Conservation (phyloP, 768 basidiomycete genomes). For the Suillus alpinus region DNA sequence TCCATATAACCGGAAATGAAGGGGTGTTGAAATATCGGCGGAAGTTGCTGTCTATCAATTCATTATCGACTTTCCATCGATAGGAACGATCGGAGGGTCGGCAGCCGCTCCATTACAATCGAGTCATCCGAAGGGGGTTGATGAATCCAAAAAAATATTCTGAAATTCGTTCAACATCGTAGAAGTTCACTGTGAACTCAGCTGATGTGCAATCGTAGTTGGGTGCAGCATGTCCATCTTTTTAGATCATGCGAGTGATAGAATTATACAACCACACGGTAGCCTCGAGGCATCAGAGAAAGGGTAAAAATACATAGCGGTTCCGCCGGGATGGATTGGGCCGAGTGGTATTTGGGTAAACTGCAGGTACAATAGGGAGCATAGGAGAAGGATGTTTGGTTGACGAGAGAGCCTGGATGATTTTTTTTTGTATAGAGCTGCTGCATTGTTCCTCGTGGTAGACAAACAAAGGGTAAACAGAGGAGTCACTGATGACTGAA, state of each 20-base stretch:
- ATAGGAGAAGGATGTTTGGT: conserved; percentile 1
- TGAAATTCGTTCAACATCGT: not conserved
- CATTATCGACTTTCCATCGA: conserved; percentile 18
- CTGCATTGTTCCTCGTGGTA: conserved; percentile 4
- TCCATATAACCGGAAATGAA: conserved; percentile 4
- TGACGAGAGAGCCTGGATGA: not conserved
- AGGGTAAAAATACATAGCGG: conserved; percentile 9
- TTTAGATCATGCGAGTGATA: not conserved
- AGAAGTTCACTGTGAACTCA: not conserved
- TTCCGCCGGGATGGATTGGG: conserved; percentile 14
- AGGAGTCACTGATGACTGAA: not conserved
- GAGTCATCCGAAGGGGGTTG: not conserved
- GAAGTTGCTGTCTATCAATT: conserved; percentile 13
- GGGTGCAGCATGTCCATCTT: conserved; percentile 2
- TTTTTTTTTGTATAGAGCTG: not conserved
- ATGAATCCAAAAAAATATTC: not conserved
- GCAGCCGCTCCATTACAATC: conserved; percentile 7
- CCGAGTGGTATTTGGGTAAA: conserved; percentile 4
- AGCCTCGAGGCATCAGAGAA: conserved; percentile 22
- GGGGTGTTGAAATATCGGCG: conserved; percentile 7
- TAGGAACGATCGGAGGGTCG: conserved; percentile 12
- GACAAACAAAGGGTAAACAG: conserved; percentile 10
- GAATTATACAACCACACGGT: conserved; percentile 2
- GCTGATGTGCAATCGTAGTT: conserved; percentile 2
- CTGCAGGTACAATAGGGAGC: not conserved